phyloP scores from a whole-genome alignment of 2,329 filamentous ascomycete genomes.

The Alternaria dauci region DNA sequence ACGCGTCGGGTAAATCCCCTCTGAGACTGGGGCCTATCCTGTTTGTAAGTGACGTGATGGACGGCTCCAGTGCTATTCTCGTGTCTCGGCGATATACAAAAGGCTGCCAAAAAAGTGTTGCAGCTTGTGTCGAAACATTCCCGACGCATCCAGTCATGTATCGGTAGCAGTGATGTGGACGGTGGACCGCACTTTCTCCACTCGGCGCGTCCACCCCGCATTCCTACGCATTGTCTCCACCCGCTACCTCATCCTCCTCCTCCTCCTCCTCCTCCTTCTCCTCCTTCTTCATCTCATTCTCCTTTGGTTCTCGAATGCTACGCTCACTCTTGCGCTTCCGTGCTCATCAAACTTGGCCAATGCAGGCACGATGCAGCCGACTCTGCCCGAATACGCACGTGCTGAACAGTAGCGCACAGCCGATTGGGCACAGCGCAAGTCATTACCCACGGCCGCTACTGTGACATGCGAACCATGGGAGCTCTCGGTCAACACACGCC shows the following conservation, averaged over 20 bases:
- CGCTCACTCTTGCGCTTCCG: not conserved
- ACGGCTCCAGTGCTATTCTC: not conserved
- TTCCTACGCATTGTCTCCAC: too few species aligned
- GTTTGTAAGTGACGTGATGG: not conserved
- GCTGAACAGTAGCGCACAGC: not conserved
- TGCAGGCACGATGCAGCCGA: not conserved
- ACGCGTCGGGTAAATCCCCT: not conserved
- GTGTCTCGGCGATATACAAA: not conserved
- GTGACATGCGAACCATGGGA: slow-evolving; percentile 7
- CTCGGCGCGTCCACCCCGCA: not conserved
- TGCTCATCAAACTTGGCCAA: not conserved
- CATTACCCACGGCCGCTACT: not conserved
- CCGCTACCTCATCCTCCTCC: not conserved
- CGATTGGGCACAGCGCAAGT: not conserved
- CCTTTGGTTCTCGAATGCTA: too few species aligned
- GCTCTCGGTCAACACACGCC: not conserved
- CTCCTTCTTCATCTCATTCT: not conserved
- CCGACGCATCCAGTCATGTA: not conserved
- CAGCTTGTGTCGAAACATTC: not conserved
- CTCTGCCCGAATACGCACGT: not conserved
- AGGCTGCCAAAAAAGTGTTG: not conserved
- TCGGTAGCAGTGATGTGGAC: not conserved
- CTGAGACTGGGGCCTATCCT: not conserved
- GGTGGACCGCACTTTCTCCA: not conserved
- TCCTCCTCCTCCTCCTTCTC: not conserved